Evolutionary conservation across 2,329 filamentous ascomycete species (phyloP).

Genomic region (Exophiala phaeomuriformis): DNA sequence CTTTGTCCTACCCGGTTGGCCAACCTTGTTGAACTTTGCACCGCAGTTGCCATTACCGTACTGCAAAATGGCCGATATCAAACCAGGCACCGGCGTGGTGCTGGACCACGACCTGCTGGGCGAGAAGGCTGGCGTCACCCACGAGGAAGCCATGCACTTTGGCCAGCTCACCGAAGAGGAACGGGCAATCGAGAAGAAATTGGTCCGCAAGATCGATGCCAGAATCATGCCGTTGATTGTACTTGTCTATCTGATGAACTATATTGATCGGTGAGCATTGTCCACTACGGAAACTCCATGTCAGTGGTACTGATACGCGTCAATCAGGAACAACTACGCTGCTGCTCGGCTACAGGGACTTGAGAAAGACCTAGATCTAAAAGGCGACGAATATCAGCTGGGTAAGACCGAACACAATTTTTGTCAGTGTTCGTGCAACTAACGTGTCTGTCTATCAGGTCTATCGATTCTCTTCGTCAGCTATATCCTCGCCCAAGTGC

Average conservation of each 20-base stretch:
- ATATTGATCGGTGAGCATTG: slow-evolving; percentile 36
- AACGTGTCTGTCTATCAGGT: too few species aligned
- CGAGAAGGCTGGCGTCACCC: slow-evolving; percentile 20
- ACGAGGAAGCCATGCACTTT: slow-evolving; percentile 23
- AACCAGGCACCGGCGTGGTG: slow-evolving; percentile 1
- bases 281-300: neutral
- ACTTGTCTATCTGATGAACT: slow-evolving; percentile 50
- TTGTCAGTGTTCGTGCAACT: too few species aligned
- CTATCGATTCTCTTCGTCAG: slow-evolving; percentile 40
- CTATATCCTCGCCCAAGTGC: slow-evolving; percentile 38
- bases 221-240: slow-evolving; percentile 36
- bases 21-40: neutral
- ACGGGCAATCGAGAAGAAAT: slow-evolving; percentile 32
- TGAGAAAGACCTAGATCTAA: slow-evolving; percentile 33
- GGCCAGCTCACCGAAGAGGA: slow-evolving; percentile 31
- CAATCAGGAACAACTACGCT: slow-evolving; percentile 41
- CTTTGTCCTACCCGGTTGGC: neutral
- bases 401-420: neutral
- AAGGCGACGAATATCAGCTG: slow-evolving; percentile 20
- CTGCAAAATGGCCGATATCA: slow-evolving; percentile 16
- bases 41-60: neutral
- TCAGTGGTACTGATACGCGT: neutral
- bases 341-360: slow-evolving; percentile 41
- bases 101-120: slow-evolving; percentile 23
- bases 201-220: slow-evolving; percentile 34